Evolutionary conservation across 441 rosid genomes (phyloP).

Genomic region (Populus trichocarpa): DNA sequence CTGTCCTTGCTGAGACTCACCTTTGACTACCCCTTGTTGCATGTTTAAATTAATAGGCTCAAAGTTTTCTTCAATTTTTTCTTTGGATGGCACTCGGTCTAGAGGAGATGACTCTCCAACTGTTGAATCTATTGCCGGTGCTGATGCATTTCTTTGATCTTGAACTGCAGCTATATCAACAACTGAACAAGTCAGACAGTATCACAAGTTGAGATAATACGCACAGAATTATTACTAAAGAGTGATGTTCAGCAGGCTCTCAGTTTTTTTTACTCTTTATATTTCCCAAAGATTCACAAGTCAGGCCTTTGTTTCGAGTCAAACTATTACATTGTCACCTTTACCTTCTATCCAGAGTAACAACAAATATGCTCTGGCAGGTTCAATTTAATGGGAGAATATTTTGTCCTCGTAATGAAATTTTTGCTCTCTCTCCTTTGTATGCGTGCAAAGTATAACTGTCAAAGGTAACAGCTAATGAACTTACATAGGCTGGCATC

Average conservation of each 20-base stretch:
- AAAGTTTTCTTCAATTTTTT: slow-evolving; percentile 48
- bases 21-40: slow-evolving; percentile 42
- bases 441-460: not conserved
- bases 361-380: not conserved
- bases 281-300: not conserved
- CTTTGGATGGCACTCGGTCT: slow-evolving; percentile 39
- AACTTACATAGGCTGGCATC: not conserved
- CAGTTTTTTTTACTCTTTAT: not conserved
- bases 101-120: slow-evolving; percentile 74
- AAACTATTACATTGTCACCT: not conserved
- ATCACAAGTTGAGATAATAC: not conserved
- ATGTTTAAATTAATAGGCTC: slow-evolving; percentile 66
- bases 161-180: slow-evolving; percentile 56
- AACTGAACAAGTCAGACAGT: not conserved
- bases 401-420: not conserved
- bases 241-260: not conserved
- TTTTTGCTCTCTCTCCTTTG: not conserved
- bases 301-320: not conserved
- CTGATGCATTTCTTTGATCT: slow-evolving; percentile 68
- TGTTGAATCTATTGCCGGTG: slow-evolving; percentile 55
- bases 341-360: not conserved
- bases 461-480: not conserved
- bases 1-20: slow-evolving; percentile 36
- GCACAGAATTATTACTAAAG: not conserved
- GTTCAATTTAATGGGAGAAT: not conserved